phyloP scores from a whole-genome alignment of 192 early-diverging fungal genomes.

The Gonapodya prolifera region DNA sequence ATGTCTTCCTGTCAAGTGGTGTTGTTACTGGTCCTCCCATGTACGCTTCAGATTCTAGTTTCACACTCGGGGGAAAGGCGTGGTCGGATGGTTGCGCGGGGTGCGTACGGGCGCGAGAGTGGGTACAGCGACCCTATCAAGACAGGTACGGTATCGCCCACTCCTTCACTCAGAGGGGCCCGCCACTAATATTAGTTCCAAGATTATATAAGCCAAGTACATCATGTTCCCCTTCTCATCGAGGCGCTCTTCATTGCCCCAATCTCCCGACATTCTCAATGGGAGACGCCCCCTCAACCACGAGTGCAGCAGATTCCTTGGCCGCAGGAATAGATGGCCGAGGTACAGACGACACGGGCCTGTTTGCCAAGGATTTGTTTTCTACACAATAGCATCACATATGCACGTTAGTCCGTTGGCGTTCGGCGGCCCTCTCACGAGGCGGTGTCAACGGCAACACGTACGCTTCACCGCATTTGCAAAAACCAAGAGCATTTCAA shows the following conservation, averaged over 20 bases:
- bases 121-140: not conserved
- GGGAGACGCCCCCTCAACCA: not conserved
- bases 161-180: not conserved
- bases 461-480: not conserved
- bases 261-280: conserved; percentile 1
- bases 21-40: no score
- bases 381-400: conserved; percentile 1
- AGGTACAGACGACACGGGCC: not conserved
- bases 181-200: not conserved
- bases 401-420: not conserved
- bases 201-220: not conserved
- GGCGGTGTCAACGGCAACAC: not conserved
- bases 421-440: not conserved
- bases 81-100: no score
- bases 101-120: no score
- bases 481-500: not conserved
- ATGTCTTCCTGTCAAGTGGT: no score
- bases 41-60: no score
- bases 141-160: not conserved
- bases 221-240: not conserved
- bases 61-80: no score
- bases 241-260: not conserved
- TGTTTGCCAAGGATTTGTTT: not conserved
- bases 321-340: not conserved
- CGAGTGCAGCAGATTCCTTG: not conserved